phyloP scores from a whole-genome alignment of 2,329 filamentous ascomycete genomes.

The Grosmannia penicillata region DNA sequence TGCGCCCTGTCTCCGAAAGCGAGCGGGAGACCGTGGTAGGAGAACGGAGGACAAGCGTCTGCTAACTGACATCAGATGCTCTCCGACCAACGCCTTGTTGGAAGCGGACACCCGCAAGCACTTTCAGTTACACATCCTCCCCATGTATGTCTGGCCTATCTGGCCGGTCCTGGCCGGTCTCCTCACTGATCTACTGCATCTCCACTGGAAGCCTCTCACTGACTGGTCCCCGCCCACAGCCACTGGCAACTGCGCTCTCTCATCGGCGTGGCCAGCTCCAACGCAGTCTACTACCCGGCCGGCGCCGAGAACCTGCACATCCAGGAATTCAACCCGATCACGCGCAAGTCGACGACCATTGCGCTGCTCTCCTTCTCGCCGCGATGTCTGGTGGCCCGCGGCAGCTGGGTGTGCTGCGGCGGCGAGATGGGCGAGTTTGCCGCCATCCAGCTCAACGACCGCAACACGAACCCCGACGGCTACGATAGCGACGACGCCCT shows the following conservation, averaged over 20 bases:
- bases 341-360: slow-evolving; percentile 57
- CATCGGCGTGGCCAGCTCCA: slow-evolving; percentile 63
- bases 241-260: slow-evolving; percentile 86
- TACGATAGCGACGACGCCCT: slow-evolving; percentile 12
- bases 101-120: slow-evolving; percentile 46
- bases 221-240: too few relatives aligned
- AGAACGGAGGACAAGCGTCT: too few relatives aligned
- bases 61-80: slow-evolving; percentile 30
- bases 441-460: slow-evolving; percentile 48
- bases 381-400: slow-evolving; percentile 74
- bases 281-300: slow-evolving; percentile 74
- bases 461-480: slow-evolving; percentile 10
- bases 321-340: slow-evolving; percentile 53
- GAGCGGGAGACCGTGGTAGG: too few relatives aligned
- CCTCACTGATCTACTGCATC: neutral
- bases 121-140: slow-evolving; percentile 51
- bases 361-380: slow-evolving; percentile 58
- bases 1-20: slow-evolving; percentile 1
- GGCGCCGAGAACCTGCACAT: slow-evolving; percentile 50
- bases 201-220: too few relatives aligned
- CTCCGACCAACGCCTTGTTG: slow-evolving; percentile 51
- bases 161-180: neutral
- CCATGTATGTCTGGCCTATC: slow-evolving; percentile 35
- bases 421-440: slow-evolving; percentile 81
- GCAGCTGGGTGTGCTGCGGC: slow-evolving; percentile 83